phyloP scores from a whole-genome alignment of 2,329 filamentous ascomycete species.

The Ceratocystis smalleyi region DNA sequence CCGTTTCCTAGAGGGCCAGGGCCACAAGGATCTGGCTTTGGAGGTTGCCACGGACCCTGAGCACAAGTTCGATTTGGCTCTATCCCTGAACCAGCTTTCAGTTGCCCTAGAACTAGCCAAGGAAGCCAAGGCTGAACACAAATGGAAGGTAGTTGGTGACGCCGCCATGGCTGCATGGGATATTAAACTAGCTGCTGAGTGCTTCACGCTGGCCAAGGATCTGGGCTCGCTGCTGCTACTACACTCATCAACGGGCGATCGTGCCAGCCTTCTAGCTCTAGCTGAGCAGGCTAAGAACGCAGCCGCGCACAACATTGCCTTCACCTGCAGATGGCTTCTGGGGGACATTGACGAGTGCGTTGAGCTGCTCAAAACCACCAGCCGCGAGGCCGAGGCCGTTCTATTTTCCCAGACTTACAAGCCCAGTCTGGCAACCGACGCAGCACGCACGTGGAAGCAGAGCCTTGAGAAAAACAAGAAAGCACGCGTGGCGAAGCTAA shows the following conservation, averaged over 20 bases:
- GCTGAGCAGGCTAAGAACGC: slow-evolving; percentile 59
- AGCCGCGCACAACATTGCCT: slow-evolving; percentile 81
- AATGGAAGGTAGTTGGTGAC: slow-evolving; percentile 96
- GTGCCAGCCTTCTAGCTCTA: slow-evolving; percentile 55
- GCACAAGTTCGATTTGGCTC: slow-evolving; percentile 87
- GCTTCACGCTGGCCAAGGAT: slow-evolving; percentile 82
- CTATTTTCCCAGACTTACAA: slow-evolving; percentile 93
- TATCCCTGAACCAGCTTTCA: slow-evolving; percentile 67
- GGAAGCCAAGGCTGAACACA: slow-evolving; percentile 77
- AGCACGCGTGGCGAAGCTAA: slow-evolving; percentile 63
- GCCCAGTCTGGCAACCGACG: slow-evolving; percentile 53
- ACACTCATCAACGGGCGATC: slow-evolving; percentile 71
- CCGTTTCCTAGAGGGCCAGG: slow-evolving; percentile 90
- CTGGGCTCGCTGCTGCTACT: slow-evolving; percentile 76
- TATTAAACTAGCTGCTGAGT: slow-evolving; percentile 74
- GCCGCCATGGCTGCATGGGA: slow-evolving; percentile 79
- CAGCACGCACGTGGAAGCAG: slow-evolving; percentile 69
- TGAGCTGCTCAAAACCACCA: slow-evolving; percentile 62
- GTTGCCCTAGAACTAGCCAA: slow-evolving; percentile 74
- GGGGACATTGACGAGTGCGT: slow-evolving; percentile 71
- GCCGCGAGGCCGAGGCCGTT: slow-evolving; percentile 68
- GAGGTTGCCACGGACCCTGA: slow-evolving; percentile 89
- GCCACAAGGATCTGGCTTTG: slow-evolving; percentile 87
- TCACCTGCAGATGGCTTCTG: slow-evolving; percentile 76
- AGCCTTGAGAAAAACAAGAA: slow-evolving; percentile 73